These are phyloP conservation scores for Fusarium nelsonii DNA, from an alignment of 2,329 filamentous ascomycete genomes.

Conservation along the genomic window DNA sequence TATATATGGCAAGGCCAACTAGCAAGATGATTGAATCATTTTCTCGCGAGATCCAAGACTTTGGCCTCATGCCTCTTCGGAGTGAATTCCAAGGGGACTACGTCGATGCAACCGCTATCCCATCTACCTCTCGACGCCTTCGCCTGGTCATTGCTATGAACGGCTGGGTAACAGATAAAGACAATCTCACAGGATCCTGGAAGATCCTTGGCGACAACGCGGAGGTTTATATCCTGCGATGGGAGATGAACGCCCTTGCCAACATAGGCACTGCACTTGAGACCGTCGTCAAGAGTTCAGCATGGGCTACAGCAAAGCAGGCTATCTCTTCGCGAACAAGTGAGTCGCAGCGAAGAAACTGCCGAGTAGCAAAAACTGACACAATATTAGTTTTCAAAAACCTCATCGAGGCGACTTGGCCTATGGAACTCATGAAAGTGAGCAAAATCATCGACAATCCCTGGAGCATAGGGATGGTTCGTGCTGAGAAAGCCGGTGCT, in stretches of 20 bases:
- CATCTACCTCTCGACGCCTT: conserved; percentile 73
- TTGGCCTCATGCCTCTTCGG: conserved; percentile 83
- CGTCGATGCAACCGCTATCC: conserved; percentile 63
- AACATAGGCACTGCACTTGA: conserved; percentile 84
- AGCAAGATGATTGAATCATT: conserved; percentile 91
- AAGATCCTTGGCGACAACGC: conserved; percentile 76
- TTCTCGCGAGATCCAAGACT: conserved; percentile 86
- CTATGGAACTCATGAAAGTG: conserved; percentile 72
- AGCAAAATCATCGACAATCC: conserved; percentile 85
- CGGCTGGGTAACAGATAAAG: conserved; percentile 82
- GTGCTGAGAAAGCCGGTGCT: conserved; percentile 78
- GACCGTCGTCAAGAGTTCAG: conserved; percentile 80
- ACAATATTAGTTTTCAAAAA: conserved; percentile 62
- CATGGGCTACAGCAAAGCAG: conserved; percentile 78
- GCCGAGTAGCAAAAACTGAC: background rate
- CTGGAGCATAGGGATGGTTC: conserved; percentile 80
- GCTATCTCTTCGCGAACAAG: conserved; percentile 62
- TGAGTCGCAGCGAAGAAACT: conserved; percentile 50
- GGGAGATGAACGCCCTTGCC: conserved; percentile 82
- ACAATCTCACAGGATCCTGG: conserved; percentile 81
- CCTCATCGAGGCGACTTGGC: conserved; percentile 72
- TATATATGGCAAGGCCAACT: conserved; percentile 87
- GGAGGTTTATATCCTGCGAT: conserved; percentile 86
- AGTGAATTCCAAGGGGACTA: conserved; percentile 57
- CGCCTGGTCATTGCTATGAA: conserved; percentile 86